These are phyloP conservation scores for Linderniella brevidens DNA, from an alignment of 257 asterid species.

Conservation along the genomic window DNA sequence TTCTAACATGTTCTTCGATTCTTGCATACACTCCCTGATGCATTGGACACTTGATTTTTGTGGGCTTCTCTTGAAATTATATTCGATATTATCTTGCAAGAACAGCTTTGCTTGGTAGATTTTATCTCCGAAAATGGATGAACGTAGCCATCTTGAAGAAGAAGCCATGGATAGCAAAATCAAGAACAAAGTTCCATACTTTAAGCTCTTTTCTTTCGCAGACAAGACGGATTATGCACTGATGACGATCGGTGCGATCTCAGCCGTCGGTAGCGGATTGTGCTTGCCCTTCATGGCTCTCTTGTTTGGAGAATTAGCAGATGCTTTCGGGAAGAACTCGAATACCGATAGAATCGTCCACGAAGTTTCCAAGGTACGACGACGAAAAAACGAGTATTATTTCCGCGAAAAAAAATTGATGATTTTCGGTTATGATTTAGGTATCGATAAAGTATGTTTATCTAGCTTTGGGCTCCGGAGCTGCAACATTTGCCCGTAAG, in stretches of 20 bases:
- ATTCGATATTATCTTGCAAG: no score
- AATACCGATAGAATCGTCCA: slow-evolving; percentile 16
- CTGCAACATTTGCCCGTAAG: slow-evolving; percentile 60
- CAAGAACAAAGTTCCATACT: slow-evolving; percentile 31
- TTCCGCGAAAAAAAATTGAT: no score
- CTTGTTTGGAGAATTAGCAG: slow-evolving; percentile 50
- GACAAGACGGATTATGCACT: slow-evolving; percentile 37
- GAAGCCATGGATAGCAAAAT: slow-evolving; percentile 5
- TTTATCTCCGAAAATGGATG: no score
- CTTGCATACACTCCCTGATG: no score
- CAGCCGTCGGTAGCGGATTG: slow-evolving; percentile 56
- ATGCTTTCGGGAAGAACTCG: slow-evolving; percentile 38
- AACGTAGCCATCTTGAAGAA: no score
- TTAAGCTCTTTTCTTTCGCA: slow-evolving; percentile 56
- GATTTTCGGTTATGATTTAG: slow-evolving; percentile 9
- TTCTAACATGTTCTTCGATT: no score
- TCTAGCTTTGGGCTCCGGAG: slow-evolving; percentile 58
- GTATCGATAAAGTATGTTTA: slow-evolving; percentile 52
- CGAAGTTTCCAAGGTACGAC: slow-evolving; percentile 34
- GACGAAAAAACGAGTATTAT: no score
- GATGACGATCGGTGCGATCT: slow-evolving; percentile 50
- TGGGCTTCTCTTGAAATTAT: no score
- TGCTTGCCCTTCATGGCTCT: slow-evolving; percentile 61
- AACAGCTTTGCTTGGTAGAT: no score
- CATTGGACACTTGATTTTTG: no score